These are phyloP conservation scores for Xylaria telfairii DNA, from an alignment of 495 filamentous ascomycete genomes.

Conservation along the genomic window DNA sequence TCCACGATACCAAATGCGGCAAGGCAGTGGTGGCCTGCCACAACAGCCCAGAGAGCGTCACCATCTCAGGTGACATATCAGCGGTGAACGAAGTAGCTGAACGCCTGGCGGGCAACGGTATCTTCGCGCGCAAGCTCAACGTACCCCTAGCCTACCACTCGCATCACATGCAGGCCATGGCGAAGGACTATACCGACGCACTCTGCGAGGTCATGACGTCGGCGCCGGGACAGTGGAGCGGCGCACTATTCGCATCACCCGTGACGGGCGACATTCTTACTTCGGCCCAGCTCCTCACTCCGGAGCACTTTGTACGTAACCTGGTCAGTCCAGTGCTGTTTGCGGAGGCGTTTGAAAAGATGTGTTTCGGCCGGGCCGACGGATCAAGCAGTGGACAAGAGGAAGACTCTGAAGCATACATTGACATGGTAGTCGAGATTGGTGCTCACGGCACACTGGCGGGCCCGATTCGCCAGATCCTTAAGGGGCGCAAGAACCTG, in stretches of 20 bases:
- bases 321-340: slow-evolving; percentile 49
- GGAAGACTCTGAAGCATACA: too few relatives aligned
- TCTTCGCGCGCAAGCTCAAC: slow-evolving; percentile 47
- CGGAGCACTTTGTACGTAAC: slow-evolving; percentile 49
- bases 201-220: too few relatives aligned
- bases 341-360: slow-evolving; percentile 38
- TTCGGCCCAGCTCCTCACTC: slow-evolving; percentile 13
- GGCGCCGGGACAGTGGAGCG: too few relatives aligned
- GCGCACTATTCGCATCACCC: slow-evolving; percentile 38
- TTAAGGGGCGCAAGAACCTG: slow-evolving; percentile 1
- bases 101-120: slow-evolving; percentile 34
- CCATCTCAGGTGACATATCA: slow-evolving; percentile 48
- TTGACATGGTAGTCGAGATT: background rate
- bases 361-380: slow-evolving; percentile 23
- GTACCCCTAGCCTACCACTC: slow-evolving; percentile 54
- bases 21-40: slow-evolving; percentile 45
- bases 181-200: slow-evolving; percentile 43
- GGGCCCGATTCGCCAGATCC: slow-evolving; percentile 32
- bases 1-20: slow-evolving; percentile 34
- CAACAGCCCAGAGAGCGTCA: slow-evolving; percentile 52
- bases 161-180: slow-evolving; percentile 49
- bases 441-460: slow-evolving; percentile 34
- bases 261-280: slow-evolving; percentile 26
- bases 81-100: slow-evolving; percentile 39
- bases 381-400: too few relatives aligned